phyloP scores from a whole-genome alignment of 1,139 yeast genomes.

The Petasospora fabianii region DNA sequence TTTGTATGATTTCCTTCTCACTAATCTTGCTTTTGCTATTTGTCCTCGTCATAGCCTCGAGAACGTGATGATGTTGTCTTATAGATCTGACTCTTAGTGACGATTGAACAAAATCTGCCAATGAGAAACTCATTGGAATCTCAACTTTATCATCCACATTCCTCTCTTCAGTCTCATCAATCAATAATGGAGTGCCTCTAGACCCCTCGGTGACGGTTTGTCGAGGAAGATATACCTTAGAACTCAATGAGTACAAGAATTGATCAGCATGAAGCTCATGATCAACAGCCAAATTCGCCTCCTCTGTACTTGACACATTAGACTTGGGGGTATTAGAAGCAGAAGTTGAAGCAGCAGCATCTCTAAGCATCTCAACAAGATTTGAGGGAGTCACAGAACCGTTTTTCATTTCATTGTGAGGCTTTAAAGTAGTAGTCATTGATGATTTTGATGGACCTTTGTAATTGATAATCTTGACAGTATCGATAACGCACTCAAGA shows the following conservation, averaged over 20 bases:
- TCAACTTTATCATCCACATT: slow-evolving; percentile 6
- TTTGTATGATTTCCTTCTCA: slow-evolving; percentile 1
- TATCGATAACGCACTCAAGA: slow-evolving; percentile 5
- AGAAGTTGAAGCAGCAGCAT: background rate
- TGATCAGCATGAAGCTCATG: slow-evolving; percentile 9
- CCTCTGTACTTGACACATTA: no score
- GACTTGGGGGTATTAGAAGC: background rate
- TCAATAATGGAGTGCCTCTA: slow-evolving; percentile 2
- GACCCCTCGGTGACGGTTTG: background rate
- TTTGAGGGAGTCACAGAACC: slow-evolving; percentile 1
- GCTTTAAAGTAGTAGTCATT: background rate
- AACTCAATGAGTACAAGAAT: slow-evolving; percentile 3
- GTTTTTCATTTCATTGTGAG: background rate
- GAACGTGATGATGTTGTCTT: slow-evolving; percentile 2
- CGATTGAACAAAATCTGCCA: slow-evolving; percentile 7
- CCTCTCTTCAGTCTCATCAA: slow-evolving; percentile 8
- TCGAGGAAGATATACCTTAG: slow-evolving; percentile 9
- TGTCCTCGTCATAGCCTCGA: background rate
- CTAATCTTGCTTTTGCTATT: background rate
- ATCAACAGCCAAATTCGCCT: background rate
- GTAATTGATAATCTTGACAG: slow-evolving; percentile 10
- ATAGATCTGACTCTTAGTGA: slow-evolving; percentile 10
- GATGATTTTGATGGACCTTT: slow-evolving; percentile 4
- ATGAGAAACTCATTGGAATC: slow-evolving; percentile 6
- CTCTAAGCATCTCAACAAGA: slow-evolving; percentile 9